Evolutionary conservation across 139 green algal genomes (phyloP), one percentile per base, ranked within the genome.

Genomic region (Chlamydomonas sp.): DNA sequence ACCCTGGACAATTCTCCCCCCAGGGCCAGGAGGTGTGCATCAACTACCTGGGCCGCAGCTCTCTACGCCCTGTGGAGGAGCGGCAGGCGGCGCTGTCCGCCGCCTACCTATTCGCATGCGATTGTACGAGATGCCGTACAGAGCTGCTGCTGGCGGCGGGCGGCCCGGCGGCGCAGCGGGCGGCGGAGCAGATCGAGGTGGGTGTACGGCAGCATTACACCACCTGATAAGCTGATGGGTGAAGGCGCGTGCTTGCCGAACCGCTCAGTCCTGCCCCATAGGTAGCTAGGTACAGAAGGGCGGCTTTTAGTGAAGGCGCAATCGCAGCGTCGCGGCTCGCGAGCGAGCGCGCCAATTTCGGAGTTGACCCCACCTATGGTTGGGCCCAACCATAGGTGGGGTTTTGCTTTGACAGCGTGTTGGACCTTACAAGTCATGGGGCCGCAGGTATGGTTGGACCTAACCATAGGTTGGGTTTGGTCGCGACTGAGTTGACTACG

Each of bases 21-120:
- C 64, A 92, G 89, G 89, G 85, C 63, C 18, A 6, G 0, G 89
- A 92, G 89, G 71, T 92, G 58, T n/a, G 61, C 66, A 92, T 90
- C 72, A 92, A 92, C 77, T 92, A 92, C 85, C 77, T 92, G n/a
- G 89, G 89, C 12, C 63, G 85, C 15, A 71, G 60, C 8, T 77
- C 71, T n/a, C 79, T 92, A 15, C 66, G 67, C 1, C 85, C 89
- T 3, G 67, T 86, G 20, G 64, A 62, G 31, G 78, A 89, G 63
- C 80, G 89, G 20, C 85, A 86, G 78, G 49, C 58, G 63, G 61
- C 49, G 7, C 85, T 90, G 58, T 61, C 63, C 2, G 77, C 76
- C 2, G 82, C 71, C 63, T 92, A 92, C 77, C 71, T 66, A 62
- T 92, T 92, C 80, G 6, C 74, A 2, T 92, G 89, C 80, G 79